Percentiles rank a stretch among this genome's conserved stretches.
These are phyloP conservation scores for Lipomyces lipofer DNA, from an alignment of 805 yeast species.

Conservation along the genomic window DNA sequence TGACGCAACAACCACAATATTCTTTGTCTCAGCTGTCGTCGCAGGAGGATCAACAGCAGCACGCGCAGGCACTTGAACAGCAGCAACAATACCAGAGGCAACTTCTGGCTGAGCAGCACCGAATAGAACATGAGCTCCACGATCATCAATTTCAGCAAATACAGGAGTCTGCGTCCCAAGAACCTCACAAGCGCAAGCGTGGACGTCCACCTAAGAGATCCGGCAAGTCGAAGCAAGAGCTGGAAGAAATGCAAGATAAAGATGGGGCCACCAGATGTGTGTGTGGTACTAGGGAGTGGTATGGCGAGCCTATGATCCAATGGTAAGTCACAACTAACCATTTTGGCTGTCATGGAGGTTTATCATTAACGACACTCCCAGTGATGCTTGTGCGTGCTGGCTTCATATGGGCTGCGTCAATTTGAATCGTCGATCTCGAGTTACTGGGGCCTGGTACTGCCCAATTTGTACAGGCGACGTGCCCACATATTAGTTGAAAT, in stretches of 20 bases:
- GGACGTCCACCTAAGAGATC: slow-evolving; percentile 20
- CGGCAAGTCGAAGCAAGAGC: background rate
- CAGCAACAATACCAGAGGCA: background rate
- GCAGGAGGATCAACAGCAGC: background rate
- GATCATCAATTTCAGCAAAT: slow-evolving; percentile 6
- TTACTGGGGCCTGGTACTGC: slow-evolving; percentile 21
- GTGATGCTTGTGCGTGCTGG: slow-evolving; percentile 24
- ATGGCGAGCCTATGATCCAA: slow-evolving; percentile 28
- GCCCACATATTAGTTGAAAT: too few relatives aligned
- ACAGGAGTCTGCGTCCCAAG: background rate
- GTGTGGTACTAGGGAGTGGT: slow-evolving; percentile 20
- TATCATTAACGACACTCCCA: background rate
- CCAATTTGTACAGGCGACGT: slow-evolving; percentile 20
- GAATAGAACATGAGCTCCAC: slow-evolving; percentile 5
- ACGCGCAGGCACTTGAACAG: slow-evolving; percentile 1
- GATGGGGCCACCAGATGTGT: slow-evolving; percentile 20
- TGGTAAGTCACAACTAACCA: slow-evolving; percentile 11
- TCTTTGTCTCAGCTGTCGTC: background rate
- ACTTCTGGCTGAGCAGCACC: background rate
- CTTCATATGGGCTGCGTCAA: slow-evolving; percentile 22
- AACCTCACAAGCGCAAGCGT: slow-evolving; percentile 17
- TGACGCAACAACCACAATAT: too few relatives aligned
- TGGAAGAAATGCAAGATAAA: background rate
- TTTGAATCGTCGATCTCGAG: slow-evolving; percentile 4
- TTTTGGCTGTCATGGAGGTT: background rate